Conservation (phyloP, 345 rosid genomes). For the Hirschfeldia incana region DNA sequence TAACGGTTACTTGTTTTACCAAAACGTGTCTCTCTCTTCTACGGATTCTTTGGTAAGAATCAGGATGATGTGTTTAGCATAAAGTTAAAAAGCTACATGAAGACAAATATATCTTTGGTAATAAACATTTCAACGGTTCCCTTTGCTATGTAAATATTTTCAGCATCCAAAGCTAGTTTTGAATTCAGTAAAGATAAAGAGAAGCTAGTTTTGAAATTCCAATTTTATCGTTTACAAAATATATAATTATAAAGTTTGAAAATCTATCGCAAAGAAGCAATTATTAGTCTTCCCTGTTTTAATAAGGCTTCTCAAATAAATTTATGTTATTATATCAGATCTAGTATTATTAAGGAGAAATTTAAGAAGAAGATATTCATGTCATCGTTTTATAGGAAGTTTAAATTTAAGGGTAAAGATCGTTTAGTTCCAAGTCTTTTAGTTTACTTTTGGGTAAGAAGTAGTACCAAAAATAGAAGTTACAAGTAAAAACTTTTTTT, state of each 20-base stretch:
- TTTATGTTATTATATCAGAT: no score
- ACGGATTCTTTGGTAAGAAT: slow-evolving; percentile 10
- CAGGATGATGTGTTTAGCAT: slow-evolving; percentile 1
- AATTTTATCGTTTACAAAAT: background rate
- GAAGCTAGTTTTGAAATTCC: background rate
- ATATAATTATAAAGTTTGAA: background rate
- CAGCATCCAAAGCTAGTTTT: background rate
- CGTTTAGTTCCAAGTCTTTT: no score
- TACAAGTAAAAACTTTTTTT: background rate
- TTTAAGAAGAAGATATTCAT: no score
- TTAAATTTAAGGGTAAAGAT: no score
- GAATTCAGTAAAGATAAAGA: background rate
- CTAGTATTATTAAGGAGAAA: no score
- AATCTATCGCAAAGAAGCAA: no score
- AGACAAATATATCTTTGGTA: background rate
- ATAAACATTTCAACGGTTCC: background rate
- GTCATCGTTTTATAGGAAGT: no score
- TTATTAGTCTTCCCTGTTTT: no score
- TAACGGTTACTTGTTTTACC: slow-evolving; percentile 26
- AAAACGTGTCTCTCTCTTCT: background rate
- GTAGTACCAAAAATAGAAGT: background rate
- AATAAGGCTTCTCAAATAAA: no score
- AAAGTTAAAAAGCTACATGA: background rate
- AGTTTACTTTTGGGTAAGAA: no score
- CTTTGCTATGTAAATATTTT: background rate